These are phyloP conservation scores for Talaromyces ruber DNA, from an alignment of 495 filamentous ascomycete genomes.

Conservation along the genomic window DNA sequence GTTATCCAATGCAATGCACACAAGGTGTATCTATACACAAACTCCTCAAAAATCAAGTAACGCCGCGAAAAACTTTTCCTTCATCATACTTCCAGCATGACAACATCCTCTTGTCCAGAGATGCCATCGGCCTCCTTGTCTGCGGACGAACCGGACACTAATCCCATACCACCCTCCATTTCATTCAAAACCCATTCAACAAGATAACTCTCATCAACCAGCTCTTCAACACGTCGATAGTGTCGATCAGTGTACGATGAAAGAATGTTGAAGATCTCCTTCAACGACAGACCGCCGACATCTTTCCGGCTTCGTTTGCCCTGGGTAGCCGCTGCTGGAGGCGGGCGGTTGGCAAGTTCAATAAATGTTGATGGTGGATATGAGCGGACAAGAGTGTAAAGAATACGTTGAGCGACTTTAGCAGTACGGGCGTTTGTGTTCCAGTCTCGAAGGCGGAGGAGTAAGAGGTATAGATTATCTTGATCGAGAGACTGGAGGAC, in stretches of 20 bases:
- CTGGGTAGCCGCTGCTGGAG: conserved; percentile 23
- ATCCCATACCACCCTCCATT: conserved; percentile 67
- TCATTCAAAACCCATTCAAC: conserved; percentile 85
- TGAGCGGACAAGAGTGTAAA: conserved; percentile 66
- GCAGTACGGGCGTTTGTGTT: conserved; percentile 91
- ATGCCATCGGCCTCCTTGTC: conserved; percentile 14
- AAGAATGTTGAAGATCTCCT: conserved; percentile 76
- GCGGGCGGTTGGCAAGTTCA: conserved; percentile 41
- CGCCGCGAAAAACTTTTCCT: conserved; percentile 6
- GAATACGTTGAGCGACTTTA: conserved; percentile 74
- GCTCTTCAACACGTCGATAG: conserved; percentile 75
- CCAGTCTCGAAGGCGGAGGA: conserved; percentile 83
- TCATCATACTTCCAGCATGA: conserved; percentile 32
- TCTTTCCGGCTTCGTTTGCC: conserved; percentile 18
- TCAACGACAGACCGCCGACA: conserved; percentile 54
- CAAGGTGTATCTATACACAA: neutral
- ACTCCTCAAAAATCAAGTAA: conserved; percentile 10
- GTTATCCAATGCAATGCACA: neutral
- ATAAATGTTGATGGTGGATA: conserved; percentile 70
- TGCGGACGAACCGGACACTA: conserved; percentile 17
- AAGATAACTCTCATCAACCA: conserved; percentile 90
- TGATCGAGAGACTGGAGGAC: conserved; percentile 72
- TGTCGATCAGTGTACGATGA: conserved; percentile 86
- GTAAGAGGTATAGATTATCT: conserved; percentile 70
- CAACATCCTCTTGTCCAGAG: conserved; percentile 34